Conservation (phyloP, 106 monocot species). For the Dactylorhiza incarnata region DNA sequence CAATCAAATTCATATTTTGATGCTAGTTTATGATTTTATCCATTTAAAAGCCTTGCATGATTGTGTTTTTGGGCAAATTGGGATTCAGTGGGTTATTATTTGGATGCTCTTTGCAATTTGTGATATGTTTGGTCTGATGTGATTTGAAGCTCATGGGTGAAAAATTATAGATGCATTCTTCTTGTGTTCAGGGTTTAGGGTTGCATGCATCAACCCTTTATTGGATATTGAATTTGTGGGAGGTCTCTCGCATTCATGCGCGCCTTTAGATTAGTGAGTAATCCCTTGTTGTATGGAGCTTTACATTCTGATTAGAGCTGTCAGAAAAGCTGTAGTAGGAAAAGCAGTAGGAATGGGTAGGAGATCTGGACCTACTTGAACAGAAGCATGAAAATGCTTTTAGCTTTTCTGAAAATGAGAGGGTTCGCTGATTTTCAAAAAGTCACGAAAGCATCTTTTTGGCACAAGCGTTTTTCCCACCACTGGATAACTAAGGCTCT, state of each 20-base stretch:
- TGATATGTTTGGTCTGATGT: not conserved
- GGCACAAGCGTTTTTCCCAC: no score
- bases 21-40: not conserved
- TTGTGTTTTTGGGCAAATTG: not conserved
- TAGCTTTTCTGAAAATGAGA: no score
- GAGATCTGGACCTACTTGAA: no score
- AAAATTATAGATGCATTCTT: no score
- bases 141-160: not conserved
- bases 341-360: no score
- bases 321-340: no score
- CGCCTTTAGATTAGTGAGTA: not conserved
- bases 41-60: not conserved
- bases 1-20: conserved; percentile 14
- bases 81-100: not conserved
- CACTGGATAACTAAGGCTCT: no score
- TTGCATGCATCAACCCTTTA: not conserved
- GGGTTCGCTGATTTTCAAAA: no score
- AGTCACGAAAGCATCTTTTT: no score
- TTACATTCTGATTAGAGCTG: not conserved
- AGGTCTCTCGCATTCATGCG: not conserved
- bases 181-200: not conserved
- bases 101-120: not conserved
- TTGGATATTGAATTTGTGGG: not conserved
- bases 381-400: no score
- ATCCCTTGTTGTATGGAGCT: not conserved